Conservation (phyloP, 2,329 filamentous ascomycete genomes). For the Davidsoniella neocaledoniae region DNA sequence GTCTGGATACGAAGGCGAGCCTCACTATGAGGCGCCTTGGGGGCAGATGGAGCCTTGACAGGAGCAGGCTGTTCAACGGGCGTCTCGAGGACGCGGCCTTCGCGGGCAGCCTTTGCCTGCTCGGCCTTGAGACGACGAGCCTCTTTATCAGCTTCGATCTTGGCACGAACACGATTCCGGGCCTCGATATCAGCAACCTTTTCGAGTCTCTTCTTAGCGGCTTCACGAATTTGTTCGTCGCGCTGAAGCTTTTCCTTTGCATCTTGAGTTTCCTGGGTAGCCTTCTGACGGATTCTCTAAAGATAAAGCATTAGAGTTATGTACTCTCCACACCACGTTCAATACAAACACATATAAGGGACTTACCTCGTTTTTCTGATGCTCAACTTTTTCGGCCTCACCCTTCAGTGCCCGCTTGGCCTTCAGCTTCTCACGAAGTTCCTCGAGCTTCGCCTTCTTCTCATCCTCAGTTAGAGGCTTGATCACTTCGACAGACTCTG, state of each 20-base stretch:
- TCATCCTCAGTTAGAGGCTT: constrained; percentile 82
- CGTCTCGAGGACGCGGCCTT: constrained; percentile 43
- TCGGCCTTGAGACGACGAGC: constrained; percentile 76
- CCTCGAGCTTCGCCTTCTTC: constrained; percentile 62
- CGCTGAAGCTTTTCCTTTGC: constrained; percentile 74
- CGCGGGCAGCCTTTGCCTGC: constrained; percentile 67
- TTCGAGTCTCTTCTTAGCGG: constrained; percentile 69
- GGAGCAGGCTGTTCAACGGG: constrained; percentile 25
- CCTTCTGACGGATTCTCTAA: constrained; percentile 63
- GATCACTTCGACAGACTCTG: constrained; percentile 84
- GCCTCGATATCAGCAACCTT: constrained; percentile 73
- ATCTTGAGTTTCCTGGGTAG: constrained; percentile 76
- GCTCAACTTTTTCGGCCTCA: constrained; percentile 60
- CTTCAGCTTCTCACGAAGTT: constrained; percentile 54
- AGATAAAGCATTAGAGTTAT: not conserved
- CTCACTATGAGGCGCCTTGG: constrained; percentile 56
- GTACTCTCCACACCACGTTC: not conserved
- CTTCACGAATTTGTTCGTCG: constrained; percentile 87
- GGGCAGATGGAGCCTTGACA: constrained; percentile 28
- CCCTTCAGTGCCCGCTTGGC: constrained; percentile 55
- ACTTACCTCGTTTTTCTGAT: constrained; percentile 67
- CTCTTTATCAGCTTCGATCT: constrained; percentile 89
- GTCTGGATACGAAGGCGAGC: constrained; percentile 71
- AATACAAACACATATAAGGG: not conserved
- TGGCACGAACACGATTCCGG: constrained; percentile 76